phyloP scores from a whole-genome alignment of 2,329 filamentous ascomycete genomes.

The Pezicula rhizophila region DNA sequence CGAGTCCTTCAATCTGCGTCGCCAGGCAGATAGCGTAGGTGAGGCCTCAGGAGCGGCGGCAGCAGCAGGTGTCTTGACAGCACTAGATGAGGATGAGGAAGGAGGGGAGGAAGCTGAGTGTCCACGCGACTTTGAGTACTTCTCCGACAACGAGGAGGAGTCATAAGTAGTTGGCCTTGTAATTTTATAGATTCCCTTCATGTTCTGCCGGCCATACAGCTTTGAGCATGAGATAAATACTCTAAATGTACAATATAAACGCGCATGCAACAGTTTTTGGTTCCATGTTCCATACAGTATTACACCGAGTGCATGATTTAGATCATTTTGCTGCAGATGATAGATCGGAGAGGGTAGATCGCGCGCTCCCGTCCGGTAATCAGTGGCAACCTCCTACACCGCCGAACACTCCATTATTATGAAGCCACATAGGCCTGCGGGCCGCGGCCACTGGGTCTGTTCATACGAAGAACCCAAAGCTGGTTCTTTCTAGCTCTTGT shows the following conservation, averaged over 20 bases:
- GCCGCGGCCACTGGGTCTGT: no score
- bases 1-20: constrained; percentile 33
- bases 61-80: constrained; percentile 74
- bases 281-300: background rate
- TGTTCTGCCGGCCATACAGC: constrained; percentile 5
- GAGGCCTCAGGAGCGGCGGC: constrained; percentile 40
- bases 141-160: constrained; percentile 39
- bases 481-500: no score
- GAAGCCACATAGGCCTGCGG: no score
- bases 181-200: constrained; percentile 17
- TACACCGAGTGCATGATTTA: background rate
- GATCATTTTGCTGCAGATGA: background rate
- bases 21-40: constrained; percentile 29
- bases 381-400: no score
- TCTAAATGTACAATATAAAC: constrained; percentile 12
- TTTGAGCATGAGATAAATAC: constrained; percentile 1
- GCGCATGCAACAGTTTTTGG: background rate
- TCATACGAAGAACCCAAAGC: no score
- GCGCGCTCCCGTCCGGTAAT: no score
- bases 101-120: constrained; percentile 65
- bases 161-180: constrained; percentile 9
- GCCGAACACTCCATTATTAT: no score
- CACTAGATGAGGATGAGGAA: constrained; percentile 79
- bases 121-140: constrained; percentile 73
- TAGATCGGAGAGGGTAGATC: no score